These are phyloP conservation scores for Phytophthora fragariae DNA, from an alignment of 352 stramenopile species.

Conservation along the genomic window DNA sequence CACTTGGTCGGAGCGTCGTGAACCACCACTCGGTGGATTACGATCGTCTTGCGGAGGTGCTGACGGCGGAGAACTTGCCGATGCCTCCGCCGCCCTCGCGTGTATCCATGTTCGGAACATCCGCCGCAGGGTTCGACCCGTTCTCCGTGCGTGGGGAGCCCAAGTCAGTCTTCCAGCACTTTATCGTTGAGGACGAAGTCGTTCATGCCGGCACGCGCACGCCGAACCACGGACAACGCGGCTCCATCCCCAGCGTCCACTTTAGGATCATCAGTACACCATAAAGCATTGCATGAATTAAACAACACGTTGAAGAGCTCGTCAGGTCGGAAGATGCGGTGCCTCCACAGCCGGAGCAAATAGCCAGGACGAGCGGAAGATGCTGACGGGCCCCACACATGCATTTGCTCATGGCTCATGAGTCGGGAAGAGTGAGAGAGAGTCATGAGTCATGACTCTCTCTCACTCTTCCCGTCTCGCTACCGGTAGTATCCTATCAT, in stretches of 20 bases:
- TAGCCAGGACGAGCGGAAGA: conserved; percentile 21
- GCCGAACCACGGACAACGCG: conserved; percentile 44
- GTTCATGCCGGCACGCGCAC: conserved; percentile 33
- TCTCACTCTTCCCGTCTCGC: no score
- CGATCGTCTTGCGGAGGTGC: conserved; percentile 49
- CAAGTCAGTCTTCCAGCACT: conserved; percentile 50
- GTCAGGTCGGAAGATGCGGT: conserved; percentile 22
- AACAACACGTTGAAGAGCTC: neutral
- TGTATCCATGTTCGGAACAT: conserved; percentile 76
- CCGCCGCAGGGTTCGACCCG: conserved; percentile 51
- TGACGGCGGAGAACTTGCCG: conserved; percentile 47
- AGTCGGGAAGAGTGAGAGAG: no score
- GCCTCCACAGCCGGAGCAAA: conserved; percentile 17
- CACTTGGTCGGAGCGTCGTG: conserved; percentile 61
- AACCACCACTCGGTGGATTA: conserved; percentile 76
- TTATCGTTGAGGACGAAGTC: conserved; percentile 51
- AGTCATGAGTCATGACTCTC: no score
- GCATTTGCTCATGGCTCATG: no score
- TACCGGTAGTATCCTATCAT: no score
- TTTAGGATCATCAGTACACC: neutral
- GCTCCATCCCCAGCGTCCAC: neutral
- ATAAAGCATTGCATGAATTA: neutral
- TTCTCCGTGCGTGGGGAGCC: conserved; percentile 44
- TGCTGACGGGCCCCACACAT: neutral
- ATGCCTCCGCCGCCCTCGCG: conserved; percentile 59